These are phyloP conservation scores for Tuber magnatum DNA, from an alignment of 495 filamentous ascomycete genomes.

Conservation along the genomic window DNA sequence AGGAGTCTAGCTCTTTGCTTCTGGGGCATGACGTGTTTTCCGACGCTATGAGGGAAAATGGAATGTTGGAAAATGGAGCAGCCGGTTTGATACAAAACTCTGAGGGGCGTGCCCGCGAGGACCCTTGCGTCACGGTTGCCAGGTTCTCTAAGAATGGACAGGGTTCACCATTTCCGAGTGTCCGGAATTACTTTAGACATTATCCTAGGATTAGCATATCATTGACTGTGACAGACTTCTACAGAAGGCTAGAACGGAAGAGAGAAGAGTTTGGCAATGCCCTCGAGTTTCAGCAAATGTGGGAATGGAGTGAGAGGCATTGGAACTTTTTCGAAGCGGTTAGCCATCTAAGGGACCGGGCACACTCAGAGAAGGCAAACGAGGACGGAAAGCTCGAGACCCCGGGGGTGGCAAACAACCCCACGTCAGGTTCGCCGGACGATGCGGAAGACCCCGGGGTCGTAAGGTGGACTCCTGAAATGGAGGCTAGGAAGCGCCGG, in stretches of 20 bases:
- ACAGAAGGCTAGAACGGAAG: constrained; percentile 18
- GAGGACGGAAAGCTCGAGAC: constrained; percentile 6
- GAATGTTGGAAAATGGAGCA: constrained; percentile 11
- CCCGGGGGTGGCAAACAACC: constrained; percentile 1
- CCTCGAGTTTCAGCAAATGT: constrained; percentile 31
- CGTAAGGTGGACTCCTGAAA: constrained; percentile 9
- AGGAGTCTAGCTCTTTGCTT: constrained; percentile 23
- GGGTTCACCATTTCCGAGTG: constrained; percentile 29
- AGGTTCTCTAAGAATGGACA: constrained; percentile 16
- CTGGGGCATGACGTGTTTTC: constrained; percentile 3
- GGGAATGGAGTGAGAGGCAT: constrained; percentile 36
- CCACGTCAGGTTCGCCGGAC: neutral
- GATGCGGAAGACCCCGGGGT: neutral
- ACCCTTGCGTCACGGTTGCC: constrained; percentile 1
- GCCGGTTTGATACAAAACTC: neutral
- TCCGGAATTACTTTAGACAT: constrained; percentile 23
- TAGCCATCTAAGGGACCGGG: constrained; percentile 16
- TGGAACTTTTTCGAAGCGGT: constrained; percentile 32
- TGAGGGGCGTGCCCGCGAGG: neutral
- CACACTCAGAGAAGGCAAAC: neutral
- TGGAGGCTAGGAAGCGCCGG: constrained; percentile 21
- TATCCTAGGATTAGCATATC: constrained; percentile 29
- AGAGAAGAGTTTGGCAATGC: constrained; percentile 19
- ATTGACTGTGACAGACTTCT: constrained; percentile 35
- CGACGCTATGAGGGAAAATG: constrained; percentile 6